phyloP scores from a whole-genome alignment of 2,329 filamentous ascomycete species.

The Cercospora sp. region DNA sequence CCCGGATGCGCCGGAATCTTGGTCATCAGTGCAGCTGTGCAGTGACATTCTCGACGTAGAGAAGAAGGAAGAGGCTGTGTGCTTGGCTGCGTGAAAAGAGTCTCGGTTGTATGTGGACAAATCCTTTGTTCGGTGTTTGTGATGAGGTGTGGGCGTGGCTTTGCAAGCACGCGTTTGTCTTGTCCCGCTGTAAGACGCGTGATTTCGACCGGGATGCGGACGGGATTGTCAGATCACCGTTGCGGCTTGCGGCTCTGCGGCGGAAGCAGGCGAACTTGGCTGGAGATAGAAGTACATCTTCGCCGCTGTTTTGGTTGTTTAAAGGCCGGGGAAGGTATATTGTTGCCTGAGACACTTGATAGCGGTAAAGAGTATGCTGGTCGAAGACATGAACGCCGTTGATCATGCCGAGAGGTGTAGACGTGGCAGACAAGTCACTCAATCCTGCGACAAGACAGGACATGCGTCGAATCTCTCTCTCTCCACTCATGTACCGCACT shows the following conservation, averaged over 20 bases:
- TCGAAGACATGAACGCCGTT: background rate
- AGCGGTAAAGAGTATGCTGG: background rate
- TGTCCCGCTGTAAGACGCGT: background rate
- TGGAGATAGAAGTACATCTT: background rate
- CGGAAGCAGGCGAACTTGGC: background rate
- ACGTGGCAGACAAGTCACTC: background rate
- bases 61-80: background rate
- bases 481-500: background rate
- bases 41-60: background rate
- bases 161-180: background rate
- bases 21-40: background rate
- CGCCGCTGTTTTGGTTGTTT: background rate
- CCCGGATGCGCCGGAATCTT: background rate
- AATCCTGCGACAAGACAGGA: too few species aligned
- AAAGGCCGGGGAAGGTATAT: background rate
- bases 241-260: background rate
- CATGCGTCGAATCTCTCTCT: background rate
- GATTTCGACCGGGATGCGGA: background rate
- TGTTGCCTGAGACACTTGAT: background rate
- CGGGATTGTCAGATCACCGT: background rate
- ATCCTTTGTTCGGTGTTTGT: background rate
- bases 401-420: background rate
- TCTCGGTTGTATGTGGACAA: background rate
- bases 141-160: background rate
- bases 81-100: background rate